These are phyloP conservation scores for Aspergillus proliferans DNA, from an alignment of 2,329 filamentous ascomycete genomes.

Conservation along the genomic window DNA sequence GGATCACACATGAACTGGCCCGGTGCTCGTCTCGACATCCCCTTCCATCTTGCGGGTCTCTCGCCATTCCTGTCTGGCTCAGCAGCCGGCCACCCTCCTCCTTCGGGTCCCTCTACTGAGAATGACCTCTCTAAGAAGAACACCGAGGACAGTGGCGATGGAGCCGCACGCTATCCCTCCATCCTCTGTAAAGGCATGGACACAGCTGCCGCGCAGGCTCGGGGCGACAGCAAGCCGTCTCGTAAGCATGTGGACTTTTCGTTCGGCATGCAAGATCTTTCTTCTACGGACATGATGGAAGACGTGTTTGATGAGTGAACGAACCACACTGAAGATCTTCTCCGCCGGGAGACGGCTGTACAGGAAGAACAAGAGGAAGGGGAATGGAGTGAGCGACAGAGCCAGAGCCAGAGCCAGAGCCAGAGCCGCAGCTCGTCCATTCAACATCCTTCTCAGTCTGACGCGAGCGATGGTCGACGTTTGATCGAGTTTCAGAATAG, in stretches of 20 bases:
- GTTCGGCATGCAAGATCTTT: constrained; percentile 57
- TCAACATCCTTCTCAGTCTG: not conserved
- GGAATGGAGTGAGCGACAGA: not conserved
- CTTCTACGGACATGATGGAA: constrained; percentile 53
- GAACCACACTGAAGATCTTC: no score
- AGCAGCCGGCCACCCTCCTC: constrained; percentile 43
- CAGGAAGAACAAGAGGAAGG: no score
- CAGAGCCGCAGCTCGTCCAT: not conserved
- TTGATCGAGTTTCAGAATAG: not conserved
- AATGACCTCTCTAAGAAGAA: constrained; percentile 40
- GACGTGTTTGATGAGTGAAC: constrained; percentile 58
- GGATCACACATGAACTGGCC: constrained; percentile 69
- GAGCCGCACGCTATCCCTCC: constrained; percentile 37
- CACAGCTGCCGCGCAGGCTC: constrained; percentile 39
- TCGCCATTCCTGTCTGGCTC: no score
- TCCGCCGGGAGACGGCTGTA: no score
- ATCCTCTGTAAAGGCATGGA: constrained; percentile 51
- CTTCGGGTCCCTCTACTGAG: constrained; percentile 39
- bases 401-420: no score
- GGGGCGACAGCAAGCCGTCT: constrained; percentile 52
- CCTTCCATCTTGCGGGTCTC: constrained; percentile 49
- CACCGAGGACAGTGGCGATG: constrained; percentile 36
- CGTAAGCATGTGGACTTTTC: constrained; percentile 67
- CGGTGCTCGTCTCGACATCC: constrained; percentile 60
- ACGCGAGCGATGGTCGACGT: not conserved